phyloP scores from a whole-genome alignment of 1,284 basidiomycete genomes.

The Ganoderma sinense region DNA sequence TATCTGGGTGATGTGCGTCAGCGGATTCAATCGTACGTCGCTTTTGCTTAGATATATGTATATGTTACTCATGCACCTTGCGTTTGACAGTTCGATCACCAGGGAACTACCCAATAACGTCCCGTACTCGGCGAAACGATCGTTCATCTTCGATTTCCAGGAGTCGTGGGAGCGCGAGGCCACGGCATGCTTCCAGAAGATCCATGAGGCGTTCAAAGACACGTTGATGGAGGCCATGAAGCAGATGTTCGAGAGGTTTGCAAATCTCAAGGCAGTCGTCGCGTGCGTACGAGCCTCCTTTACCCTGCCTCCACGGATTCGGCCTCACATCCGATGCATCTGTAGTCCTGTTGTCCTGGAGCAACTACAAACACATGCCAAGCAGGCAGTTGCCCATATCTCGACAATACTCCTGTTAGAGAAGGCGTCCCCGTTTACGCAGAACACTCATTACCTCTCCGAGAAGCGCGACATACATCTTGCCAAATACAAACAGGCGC shows the following conservation, averaged over 20 bases:
- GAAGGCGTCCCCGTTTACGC: slow-evolving; percentile 38
- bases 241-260: slow-evolving; percentile 41
- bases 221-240: slow-evolving; percentile 32
- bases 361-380: slow-evolving; percentile 19
- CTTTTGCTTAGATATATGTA: not conserved
- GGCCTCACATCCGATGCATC: not conserved
- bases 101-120: slow-evolving; percentile 61
- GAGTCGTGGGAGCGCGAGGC: slow-evolving; percentile 47
- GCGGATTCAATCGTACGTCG: slow-evolving; percentile 32
- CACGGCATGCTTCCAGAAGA: slow-evolving; percentile 45
- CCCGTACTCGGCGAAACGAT: slow-evolving; percentile 56
- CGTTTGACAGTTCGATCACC: slow-evolving; percentile 46
- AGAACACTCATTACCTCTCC: slow-evolving; percentile 44
- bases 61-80: not conserved
- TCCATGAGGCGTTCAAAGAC: slow-evolving; percentile 39
- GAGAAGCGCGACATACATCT: slow-evolving; percentile 27
- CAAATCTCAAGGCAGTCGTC: slow-evolving; percentile 36
- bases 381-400: slow-evolving; percentile 26
- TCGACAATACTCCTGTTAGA: slow-evolving; percentile 38
- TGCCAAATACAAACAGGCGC: slow-evolving; percentile 29
- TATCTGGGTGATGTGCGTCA: slow-evolving; percentile 32
- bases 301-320: not conserved
- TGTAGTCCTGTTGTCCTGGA: slow-evolving; percentile 16
- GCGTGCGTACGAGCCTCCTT: slow-evolving; percentile 30
- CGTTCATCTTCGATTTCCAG: slow-evolving; percentile 50